Percentiles rank a stretch among this genome's conserved stretches.
These are phyloP conservation scores for Mortierella sp. DNA, from an alignment of 371 early-diverging fungal genomes.

Conservation along the genomic window DNA sequence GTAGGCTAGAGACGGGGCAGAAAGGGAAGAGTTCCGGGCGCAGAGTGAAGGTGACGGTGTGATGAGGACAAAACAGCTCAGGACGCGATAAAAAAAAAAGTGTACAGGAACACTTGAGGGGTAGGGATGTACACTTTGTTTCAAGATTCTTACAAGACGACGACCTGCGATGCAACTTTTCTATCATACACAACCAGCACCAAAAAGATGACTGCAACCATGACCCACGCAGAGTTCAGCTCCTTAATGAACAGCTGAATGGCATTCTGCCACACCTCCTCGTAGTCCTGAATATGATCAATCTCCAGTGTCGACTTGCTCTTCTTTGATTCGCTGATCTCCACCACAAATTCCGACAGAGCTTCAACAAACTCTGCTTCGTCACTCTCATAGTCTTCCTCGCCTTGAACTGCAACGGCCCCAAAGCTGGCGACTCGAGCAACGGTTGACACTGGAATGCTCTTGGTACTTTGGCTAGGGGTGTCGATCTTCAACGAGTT, in stretches of 20 bases:
- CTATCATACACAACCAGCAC: constrained; percentile 13
- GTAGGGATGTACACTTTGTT: no score
- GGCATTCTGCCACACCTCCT: constrained; percentile 23
- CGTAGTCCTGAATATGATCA: constrained; percentile 18
- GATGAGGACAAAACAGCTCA: no score
- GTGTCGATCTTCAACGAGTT: neutral
- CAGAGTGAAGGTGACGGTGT: no score
- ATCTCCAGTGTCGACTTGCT: constrained; percentile 14
- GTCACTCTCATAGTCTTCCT: constrained; percentile 18
- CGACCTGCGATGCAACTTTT: neutral
- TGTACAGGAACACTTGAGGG: no score
- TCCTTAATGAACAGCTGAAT: constrained; percentile 14
- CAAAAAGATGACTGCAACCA: constrained; percentile 15
- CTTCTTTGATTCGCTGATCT: neutral
- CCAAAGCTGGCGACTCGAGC: neutral
- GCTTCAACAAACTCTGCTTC: constrained; percentile 48
- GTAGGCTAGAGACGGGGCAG: neutral
- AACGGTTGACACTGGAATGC: neutral
- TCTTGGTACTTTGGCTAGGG: neutral
- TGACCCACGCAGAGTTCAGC: constrained; percentile 17
- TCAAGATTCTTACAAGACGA: no score
- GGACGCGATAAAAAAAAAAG: no score
- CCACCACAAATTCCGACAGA: constrained; percentile 2
- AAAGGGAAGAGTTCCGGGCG: no score
- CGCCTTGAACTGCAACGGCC: constrained; percentile 3